Base-by-base conservation (phyloP, 768 basidiomycete species). In the Leccinellum luteum region DNA sequence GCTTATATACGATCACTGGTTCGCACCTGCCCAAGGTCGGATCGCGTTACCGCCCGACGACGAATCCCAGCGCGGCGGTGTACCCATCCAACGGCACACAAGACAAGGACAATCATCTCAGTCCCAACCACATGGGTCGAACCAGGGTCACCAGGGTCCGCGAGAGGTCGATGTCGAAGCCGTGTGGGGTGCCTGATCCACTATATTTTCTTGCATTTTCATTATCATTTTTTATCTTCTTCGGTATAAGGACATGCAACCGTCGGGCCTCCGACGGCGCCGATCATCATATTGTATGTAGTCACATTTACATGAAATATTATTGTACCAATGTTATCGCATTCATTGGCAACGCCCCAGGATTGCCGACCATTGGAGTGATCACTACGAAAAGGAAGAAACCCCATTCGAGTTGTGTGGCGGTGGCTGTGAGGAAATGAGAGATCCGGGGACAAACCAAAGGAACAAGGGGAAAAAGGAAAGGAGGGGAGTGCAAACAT, bases 1-100 rank as follows among this genome's bases (percentile, higher is more conserved):
- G 1, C 64, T 77, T 21, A 51, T 83, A 2, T 85, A 81, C n/a
- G 62, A 66, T 15, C 52, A 55, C 17, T 32, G 28, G 25, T 15
- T 71, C 12, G 50, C 38, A 17, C 32, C 12, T 38, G 66, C 66
- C 31, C 59, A 45, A 15, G 80, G 80, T 8, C 64, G 62, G 3
- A 79, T 83, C 31, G 72, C 75, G 35, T 72, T 84, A 14, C 78
- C 81, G 1, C 52, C 71, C 2, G 81, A 80, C 55, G 75, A 76
- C 7, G 31, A 76, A 9, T 25, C 15, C 14, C 27, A 30, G 28
- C 27, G n/a, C 23, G 25, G n/a, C 17, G n/a, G n/a, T 28, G 23
- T 12, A n/a, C n/a, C 48, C 27, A 28, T 27, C 15, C 45, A 47
- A 47, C 45, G 45, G 23, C 47, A 55, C 3, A 51, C 47, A 55